Evolutionary conservation across 2,329 filamentous ascomycete species (phyloP), one percentile per base, ranked within the genome.

Genomic region (Aspergillus flavus): DNA sequence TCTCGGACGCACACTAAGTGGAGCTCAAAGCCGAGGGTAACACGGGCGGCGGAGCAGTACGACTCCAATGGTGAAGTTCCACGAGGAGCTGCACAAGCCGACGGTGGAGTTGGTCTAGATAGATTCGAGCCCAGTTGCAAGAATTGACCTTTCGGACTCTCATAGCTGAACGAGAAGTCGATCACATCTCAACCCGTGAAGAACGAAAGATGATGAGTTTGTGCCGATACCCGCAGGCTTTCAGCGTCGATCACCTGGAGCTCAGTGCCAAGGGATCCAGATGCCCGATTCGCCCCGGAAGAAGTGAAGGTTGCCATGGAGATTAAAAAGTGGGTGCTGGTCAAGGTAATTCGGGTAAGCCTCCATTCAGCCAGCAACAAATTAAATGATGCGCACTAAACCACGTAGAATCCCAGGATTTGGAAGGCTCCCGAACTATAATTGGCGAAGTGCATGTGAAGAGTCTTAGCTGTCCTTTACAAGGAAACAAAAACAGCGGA

Each of bases 231-330:
- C 50, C 34, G 48, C 46, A 46, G 56, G 41, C 56, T 61, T 46
- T 23, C 53, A 58, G 32, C 53, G 64, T 61, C 59, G 64, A 68
- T 68, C 66, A 58, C 57, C 57, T 59, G 57, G 55, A 64, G 63
- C 66, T 65, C 55, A 56, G 58, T 59, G 61, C 62, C 64, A 62
- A 66, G 64, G 62, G 54, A 60, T 61, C 63, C 62, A 61, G 62
- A 64, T 55, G 50, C 34, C 66, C 68, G 66, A 66, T 67, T 63
- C 56, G 57, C 62, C 63, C 64, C 64, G 66, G 61, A 45, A 43
- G 57, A 23, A 61, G 48, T 34, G 11, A 43, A 45, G 34, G 68
- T 70, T 70, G 67, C 68, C 62, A 70, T 70, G 68, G 68, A 23
- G 68, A 70, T 63, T 41, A 5, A 41, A 62, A 59, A 59, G 53